Base-by-base conservation (phyloP, 345 rosid genomes). In the Rhizophora apiculata region DNA sequence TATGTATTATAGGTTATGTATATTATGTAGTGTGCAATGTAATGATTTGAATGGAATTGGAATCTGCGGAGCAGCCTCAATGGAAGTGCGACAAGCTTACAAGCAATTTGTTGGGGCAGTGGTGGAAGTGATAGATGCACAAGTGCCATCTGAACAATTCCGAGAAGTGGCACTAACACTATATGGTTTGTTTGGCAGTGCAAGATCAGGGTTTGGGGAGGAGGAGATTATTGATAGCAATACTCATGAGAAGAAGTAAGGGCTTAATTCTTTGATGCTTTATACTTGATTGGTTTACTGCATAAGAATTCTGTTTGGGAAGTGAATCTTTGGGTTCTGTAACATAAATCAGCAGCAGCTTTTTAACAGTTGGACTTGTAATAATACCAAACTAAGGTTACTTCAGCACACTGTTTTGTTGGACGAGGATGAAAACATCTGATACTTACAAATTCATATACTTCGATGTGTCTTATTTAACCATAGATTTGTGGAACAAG, bases 141-240 rank as follows among this genome's bases (percentile, higher is more conserved):
- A 94, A 79, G 82, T 88, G 72, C 85, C 81, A 0, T 84, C 97
- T n/a, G 96, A 91, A 74, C 93, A 79, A 85, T 87, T 94, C 67
- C 88, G 76, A 26, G 96, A 86, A 81, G 85, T 91, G 72, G 93
- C 90, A 29, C 68, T 82, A 72, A 61, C 84, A 7, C 85, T 83
- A 20, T 94, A 85, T 53, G 73, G 58, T 60, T 79, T 91, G 29
- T 88, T 91, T 77, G 71, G 78, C 30, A 55, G 60, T 13, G 13
- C 60, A 37, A 61, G 78, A 32, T 81, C 81, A 34, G 74, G 62
- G 39, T n/a, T 65, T 20, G 93, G 82, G 63, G 91, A 77, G 43
- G 91, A 68, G 26, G 73, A 72, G 24, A 69, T 65, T 66, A 80
- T 43, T 27, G 71, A 72, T 67, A 76, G 74, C 71, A 73, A 55